Base-by-base conservation (phyloP, 371 early-diverging fungal genomes). In the Mortierella sp. region DNA sequence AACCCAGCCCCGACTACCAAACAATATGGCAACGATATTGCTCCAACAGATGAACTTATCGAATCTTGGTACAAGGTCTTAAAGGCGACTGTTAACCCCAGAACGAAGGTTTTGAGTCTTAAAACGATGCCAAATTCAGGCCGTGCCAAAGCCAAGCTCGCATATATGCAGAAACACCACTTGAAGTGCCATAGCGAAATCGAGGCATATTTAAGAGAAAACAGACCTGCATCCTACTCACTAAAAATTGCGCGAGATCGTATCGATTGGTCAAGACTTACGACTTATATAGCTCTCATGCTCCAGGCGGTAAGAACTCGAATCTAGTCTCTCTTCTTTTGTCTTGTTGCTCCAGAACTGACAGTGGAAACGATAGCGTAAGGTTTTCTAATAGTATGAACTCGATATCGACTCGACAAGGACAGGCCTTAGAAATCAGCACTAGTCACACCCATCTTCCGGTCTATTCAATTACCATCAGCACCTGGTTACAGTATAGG, bases 31-130 rank as follows among this genome's bases (percentile, higher is more conserved):
- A 53, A 53, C 23, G 23, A 19, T 16, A 9, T 23, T 3, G 21
- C 53, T 3, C 12, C 26, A 19, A 9, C 11, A 4, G 53, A 12
- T 23, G 53, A 9, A 23, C 53, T 19, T 19, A 59, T 79, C 28
- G 79, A 79, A 28, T 61, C 72, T 19, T 79, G 79, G 79, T 79
- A 79, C 45, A 69, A 66, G 19, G 72, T 66, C 66, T 66, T 72
- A 50, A 65, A 69, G 47, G 79, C 79, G 4, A 60, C 30, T 1
- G 18, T 79, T 16, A 73, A 79, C 2, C 60, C 58, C 7, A 56
- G 15, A 4, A 52, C 79, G n/a, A 62, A 70, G 37, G 50, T 72
- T 7, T 48, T 79, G 29, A 59, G 69, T 64, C 56, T 72, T 16
- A 28, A 57, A 21, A 53, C 64, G 12, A 66, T 69, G 21, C 66